These are phyloP conservation scores for Xylaria acuta DNA, from an alignment of 495 filamentous ascomycete genomes.

Conservation along the genomic window DNA sequence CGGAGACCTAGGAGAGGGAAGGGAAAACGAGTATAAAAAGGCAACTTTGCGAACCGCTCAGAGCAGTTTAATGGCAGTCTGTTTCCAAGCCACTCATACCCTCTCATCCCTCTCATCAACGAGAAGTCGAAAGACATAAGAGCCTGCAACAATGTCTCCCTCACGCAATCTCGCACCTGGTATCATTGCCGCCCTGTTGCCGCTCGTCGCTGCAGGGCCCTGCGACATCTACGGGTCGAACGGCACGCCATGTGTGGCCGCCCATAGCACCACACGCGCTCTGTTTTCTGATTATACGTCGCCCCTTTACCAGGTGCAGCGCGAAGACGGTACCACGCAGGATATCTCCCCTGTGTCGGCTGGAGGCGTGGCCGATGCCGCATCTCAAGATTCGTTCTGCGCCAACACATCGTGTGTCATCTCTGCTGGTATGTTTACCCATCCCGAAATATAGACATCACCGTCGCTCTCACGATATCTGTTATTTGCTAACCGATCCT, in stretches of 20 bases:
- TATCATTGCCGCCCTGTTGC: slow-evolving; percentile 1
- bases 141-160: not conserved
- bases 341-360: slow-evolving; percentile 1
- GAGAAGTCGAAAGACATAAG: not conserved
- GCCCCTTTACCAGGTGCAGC: not conserved
- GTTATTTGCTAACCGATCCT: not conserved
- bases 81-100: not conserved
- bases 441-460: not conserved
- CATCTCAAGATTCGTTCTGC: slow-evolving; percentile 2
- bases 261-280: slow-evolving; percentile 11
- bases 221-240: slow-evolving; percentile 12
- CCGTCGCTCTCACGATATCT: not conserved
- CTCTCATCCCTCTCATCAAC: not conserved
- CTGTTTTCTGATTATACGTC: not conserved
- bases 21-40: not conserved
- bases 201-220: slow-evolving; percentile 1
- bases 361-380: not conserved
- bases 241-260: slow-evolving; percentile 7
- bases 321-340: not conserved
- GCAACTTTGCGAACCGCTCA: not conserved
- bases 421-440: not conserved
- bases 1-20: not conserved
- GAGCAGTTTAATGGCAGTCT: not conserved
- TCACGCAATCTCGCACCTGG: slow-evolving; percentile 5
- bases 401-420: not conserved